Percentiles rank a stretch among this genome's conserved stretches.
These are phyloP conservation scores for Coemansia nantahalensis DNA, from an alignment of 192 early-diverging fungal genomes.

Conservation along the genomic window DNA sequence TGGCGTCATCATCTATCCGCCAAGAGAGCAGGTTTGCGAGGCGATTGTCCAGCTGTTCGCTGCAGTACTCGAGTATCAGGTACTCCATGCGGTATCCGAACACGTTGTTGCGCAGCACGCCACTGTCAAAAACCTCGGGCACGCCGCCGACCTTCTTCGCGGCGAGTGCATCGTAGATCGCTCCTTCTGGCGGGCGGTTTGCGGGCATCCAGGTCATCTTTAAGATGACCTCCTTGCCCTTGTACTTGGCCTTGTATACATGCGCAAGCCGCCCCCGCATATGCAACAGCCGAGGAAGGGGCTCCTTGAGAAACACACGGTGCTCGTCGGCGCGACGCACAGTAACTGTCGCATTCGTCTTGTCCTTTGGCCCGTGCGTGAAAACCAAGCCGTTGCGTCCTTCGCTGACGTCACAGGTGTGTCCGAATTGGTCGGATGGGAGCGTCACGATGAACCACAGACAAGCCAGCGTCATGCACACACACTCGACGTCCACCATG, in stretches of 20 bases:
- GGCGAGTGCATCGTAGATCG: conserved; percentile 5
- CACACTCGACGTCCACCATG: neutral
- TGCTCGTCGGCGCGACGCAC: too few species aligned
- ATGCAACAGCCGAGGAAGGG: too few species aligned
- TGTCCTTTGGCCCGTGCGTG: too few species aligned
- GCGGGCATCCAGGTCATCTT: conserved; percentile 10
- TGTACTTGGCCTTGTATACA: neutral
- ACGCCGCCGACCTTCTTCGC: neutral
- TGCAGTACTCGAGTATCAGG: conserved; percentile 12
- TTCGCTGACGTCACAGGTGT: neutral
- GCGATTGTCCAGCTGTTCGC: neutral
- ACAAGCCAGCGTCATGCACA: neutral
- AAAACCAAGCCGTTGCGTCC: too few species aligned
- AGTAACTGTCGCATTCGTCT: too few species aligned
- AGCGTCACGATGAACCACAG: conserved; percentile 1
- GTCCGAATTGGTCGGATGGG: neutral
- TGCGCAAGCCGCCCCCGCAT: neutral
- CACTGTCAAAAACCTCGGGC: conserved; percentile 1
- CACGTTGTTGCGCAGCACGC: neutral
- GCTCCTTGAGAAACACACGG: too few species aligned
- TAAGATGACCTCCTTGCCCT: neutral
- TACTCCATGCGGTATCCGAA: conserved; percentile 16
- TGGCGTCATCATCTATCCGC: neutral
- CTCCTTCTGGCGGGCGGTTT: conserved; percentile 9
- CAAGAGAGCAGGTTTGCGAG: neutral